phyloP scores from a whole-genome alignment of 108 stramenopile genomes.

The Cyclotella choctawhatcheeana region DNA sequence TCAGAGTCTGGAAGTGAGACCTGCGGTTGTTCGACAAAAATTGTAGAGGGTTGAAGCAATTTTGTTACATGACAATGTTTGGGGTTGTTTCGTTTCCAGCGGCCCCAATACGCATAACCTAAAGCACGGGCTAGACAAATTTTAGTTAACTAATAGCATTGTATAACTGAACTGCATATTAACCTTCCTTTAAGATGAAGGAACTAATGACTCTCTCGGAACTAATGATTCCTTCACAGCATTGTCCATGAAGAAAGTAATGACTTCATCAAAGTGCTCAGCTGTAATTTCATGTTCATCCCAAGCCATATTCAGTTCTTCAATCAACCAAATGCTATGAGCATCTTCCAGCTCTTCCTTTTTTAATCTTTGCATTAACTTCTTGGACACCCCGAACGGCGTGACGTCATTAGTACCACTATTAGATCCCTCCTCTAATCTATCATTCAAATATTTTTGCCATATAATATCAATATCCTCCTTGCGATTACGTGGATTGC shows the following conservation, averaged over 20 bases:
- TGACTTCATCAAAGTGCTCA: conserved; percentile 40
- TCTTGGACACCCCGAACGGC: conserved; percentile 37
- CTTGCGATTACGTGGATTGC: conserved; percentile 9
- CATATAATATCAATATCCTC: neutral
- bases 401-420: neutral
- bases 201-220: no score
- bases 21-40: conserved; percentile 74
- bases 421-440: conserved; percentile 12
- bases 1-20: conserved; percentile 68
- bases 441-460: conserved; percentile 9
- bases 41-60: conserved; percentile 41
- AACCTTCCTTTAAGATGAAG: conserved; percentile 1
- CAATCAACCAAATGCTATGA: conserved; percentile 44
- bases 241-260: conserved; percentile 18
- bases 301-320: conserved; percentile 53
- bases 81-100: no score
- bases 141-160: no score
- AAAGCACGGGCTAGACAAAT: no score
- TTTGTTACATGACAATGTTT: no score
- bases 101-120: no score
- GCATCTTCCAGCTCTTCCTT: conserved; percentile 39
- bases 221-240: neutral
- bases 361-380: conserved; percentile 20
- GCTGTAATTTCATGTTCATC: conserved; percentile 52
- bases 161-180: neutral